Conservation (phyloP, 2,329 filamentous ascomycete genomes). For the Raffaelea arxii region DNA sequence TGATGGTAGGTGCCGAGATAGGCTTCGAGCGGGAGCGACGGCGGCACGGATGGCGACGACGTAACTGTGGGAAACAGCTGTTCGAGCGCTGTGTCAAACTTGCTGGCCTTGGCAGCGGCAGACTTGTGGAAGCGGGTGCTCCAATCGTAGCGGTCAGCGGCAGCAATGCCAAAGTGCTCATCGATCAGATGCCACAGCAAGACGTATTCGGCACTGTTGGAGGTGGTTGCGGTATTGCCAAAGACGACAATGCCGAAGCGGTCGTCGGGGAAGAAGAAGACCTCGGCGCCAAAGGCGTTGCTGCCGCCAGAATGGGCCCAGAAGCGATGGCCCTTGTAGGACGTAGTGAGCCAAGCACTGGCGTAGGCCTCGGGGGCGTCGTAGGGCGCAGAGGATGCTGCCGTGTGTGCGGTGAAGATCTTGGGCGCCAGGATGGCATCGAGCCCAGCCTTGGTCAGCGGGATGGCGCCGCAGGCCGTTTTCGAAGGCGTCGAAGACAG, state of each 20-base stretch:
- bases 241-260: constrained; percentile 32
- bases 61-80: constrained; percentile 28
- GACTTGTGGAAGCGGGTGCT: constrained; percentile 15
- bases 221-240: constrained; percentile 32
- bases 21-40: constrained; percentile 22
- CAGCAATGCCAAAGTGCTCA: constrained; percentile 25
- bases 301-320: constrained; percentile 33
- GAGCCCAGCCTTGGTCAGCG: constrained; percentile 23
- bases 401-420: constrained; percentile 15
- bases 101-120: neutral
- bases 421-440: constrained; percentile 23
- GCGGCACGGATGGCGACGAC: constrained; percentile 21
- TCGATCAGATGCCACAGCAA: constrained; percentile 30
- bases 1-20: constrained; percentile 34
- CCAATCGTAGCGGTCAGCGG: constrained; percentile 26
- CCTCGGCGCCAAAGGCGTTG: constrained; percentile 31
- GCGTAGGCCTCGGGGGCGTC: constrained; percentile 27
- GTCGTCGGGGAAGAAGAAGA: constrained; percentile 33
- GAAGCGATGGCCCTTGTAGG: constrained; percentile 32
- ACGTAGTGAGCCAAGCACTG: constrained; percentile 27
- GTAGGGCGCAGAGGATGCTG: constrained; percentile 13
- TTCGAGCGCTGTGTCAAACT: constrained; percentile 22
- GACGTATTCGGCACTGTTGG: constrained; percentile 23
- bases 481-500: neutral
- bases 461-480: constrained; percentile 15